Percentiles rank a stretch among this genome's conserved stretches.
These are phyloP conservation scores for Hymenoscyphus scutula DNA, from an alignment of 2,329 filamentous ascomycete species.

Conservation along the genomic window DNA sequence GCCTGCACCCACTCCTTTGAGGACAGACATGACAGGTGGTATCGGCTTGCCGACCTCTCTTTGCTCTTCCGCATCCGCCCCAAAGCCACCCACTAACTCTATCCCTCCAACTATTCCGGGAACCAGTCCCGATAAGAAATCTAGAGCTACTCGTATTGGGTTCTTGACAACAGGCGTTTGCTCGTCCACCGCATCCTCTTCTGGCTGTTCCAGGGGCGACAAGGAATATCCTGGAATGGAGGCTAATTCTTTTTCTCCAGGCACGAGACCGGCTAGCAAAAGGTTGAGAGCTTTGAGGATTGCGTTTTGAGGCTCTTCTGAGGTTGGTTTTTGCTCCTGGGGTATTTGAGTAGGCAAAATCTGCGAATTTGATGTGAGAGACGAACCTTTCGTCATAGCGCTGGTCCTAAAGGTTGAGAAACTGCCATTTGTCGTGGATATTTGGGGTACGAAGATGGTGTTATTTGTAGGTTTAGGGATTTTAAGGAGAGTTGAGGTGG, in stretches of 20 bases:
- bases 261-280: not conserved
- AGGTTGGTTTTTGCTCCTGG: not conserved
- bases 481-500: not conserved
- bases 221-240: conserved; percentile 1
- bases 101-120: not conserved
- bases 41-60: not conserved
- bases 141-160: not conserved
- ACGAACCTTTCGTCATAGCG: conserved; percentile 3
- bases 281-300: not conserved
- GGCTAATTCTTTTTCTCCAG: not conserved
- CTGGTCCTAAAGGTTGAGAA: not conserved
- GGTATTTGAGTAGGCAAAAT: not conserved
- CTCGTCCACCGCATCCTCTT: not conserved
- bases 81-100: not conserved
- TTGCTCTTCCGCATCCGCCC: not conserved
- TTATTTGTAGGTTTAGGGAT: conserved; percentile 3
- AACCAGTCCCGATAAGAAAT: not conserved
- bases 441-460: conserved; percentile 13
- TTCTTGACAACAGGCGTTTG: not conserved
- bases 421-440: not conserved
- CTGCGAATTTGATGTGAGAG: not conserved
- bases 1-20: not conserved
- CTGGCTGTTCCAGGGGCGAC: not conserved
- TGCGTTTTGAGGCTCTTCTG: not conserved
- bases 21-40: not conserved